Evolutionary conservation across 169 alveolate genomes (phyloP), one percentile per base, ranked within the genome.

Genomic region (Plasmodium vivax): DNA sequence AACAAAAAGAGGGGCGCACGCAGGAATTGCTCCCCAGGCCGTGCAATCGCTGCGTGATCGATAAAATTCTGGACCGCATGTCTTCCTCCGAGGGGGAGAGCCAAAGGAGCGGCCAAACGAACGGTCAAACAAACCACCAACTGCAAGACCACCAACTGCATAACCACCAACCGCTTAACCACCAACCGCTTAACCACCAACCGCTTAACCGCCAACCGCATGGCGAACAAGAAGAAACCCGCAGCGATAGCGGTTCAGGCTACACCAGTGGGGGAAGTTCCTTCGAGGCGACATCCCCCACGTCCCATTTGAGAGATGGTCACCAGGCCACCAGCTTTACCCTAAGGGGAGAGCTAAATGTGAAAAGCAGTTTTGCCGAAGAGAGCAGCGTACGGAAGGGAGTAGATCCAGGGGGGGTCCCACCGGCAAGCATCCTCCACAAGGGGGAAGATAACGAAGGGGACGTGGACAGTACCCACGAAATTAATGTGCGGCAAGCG

Each of bases 11-110:
- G 36, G 72, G 72, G 16, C 43, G 41, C 30, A 14, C 43, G 47
- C 51, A 71, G 7, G 75, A 41, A 19, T 23, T 80, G 19, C 12
- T 14, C 82, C 51, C 72, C 51, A 56, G 72, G 7, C 71, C 14
- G 12, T 62, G 75, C 14, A 80, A 81, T 77, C 45, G n/a, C 38
- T 36, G 54, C 43, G 74, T 80, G 43, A 80, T 79, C 34, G 72
- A 80, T 8, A 51, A 88, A 2, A 43, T 79, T 41, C 19, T 79
- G n/a, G 82, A 45, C 58, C 71, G 82, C 74, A 36, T 68, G 30
- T 88, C 84, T 3, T 80, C 90, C 34, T 79, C 84, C 2, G 91
- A 58, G 7, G 38, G 62, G 41, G 72, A 90, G 51, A 36, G 41
- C 47, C 62, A 79, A 12, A 19, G 58, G 34, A 43, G 51, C 54